Percentiles rank a stretch among this genome's conserved stretches.
Evolutionary conservation across 2,329 filamentous ascomycete species (phyloP).

Genomic region (Leptographium flavum): DNA sequence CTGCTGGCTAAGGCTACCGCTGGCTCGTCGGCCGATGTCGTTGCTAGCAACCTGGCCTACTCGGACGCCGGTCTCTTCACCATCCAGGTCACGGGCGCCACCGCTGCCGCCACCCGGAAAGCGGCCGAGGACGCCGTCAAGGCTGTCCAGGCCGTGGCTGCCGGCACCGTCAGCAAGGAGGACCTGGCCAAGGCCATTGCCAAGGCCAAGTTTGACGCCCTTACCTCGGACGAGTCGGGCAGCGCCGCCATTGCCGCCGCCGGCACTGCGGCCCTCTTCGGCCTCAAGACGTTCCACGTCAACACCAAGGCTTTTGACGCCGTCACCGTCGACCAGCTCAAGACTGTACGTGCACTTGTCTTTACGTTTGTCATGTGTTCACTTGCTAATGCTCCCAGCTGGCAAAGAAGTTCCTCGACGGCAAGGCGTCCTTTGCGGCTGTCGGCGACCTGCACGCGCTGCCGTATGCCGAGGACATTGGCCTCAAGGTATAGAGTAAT

Average conservation of each 20-base stretch:
- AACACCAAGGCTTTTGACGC: conserved; percentile 30
- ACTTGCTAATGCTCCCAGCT: conserved; percentile 36
- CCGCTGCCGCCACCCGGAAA: conserved; percentile 56
- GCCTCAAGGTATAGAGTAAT: conserved; percentile 66
- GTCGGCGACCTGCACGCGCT: conserved; percentile 86
- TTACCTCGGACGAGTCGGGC: conserved; percentile 70
- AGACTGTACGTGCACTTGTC: conserved; percentile 55
- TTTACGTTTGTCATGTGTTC: neutral
- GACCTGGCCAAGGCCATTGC: conserved; percentile 84
- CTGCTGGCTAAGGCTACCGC: conserved; percentile 69
- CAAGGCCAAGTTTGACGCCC: conserved; percentile 81
- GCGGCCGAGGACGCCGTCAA: conserved; percentile 67
- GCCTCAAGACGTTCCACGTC: conserved; percentile 28
- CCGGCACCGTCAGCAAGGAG: conserved; percentile 64
- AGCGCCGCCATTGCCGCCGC: conserved; percentile 68
- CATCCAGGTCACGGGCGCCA: conserved; percentile 59
- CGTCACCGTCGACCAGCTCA: conserved; percentile 72
- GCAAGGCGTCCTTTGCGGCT: conserved; percentile 76
- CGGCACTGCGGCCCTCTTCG: conserved; percentile 67
- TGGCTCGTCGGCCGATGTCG: conserved; percentile 49
- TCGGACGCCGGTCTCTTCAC: conserved; percentile 87
- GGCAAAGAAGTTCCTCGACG: conserved; percentile 74
- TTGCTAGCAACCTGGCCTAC: conserved; percentile 70
- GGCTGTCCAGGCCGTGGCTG: conserved; percentile 66
- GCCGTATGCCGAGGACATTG: conserved; percentile 87